Percentiles rank a stretch among this genome's conserved stretches.
Conservation (phyloP, 805 yeast genomes). For the Peterozyma toletana region DNA sequence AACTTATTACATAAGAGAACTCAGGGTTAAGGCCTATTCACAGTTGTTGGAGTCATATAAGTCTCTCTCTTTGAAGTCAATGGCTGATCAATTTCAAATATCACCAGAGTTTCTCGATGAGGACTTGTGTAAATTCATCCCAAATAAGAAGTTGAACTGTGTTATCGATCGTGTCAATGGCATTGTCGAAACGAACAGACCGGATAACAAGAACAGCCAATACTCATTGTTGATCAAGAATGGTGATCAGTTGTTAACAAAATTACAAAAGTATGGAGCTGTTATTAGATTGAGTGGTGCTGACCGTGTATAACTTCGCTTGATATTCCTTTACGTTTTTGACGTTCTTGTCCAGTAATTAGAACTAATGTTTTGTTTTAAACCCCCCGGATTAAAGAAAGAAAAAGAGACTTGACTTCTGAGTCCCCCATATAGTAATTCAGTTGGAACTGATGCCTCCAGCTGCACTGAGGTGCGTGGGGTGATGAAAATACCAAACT, state of each 20-base stretch:
- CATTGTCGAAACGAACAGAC: conserved; percentile 90
- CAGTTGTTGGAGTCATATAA: conserved; percentile 93
- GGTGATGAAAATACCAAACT: too few species aligned
- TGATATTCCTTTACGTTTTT: too few species aligned
- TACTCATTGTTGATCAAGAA: conserved; percentile 83
- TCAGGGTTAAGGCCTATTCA: conserved; percentile 91
- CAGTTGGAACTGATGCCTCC: too few species aligned
- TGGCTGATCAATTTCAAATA: conserved; percentile 95
- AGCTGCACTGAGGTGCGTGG: too few species aligned
- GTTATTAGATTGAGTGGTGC: conserved; percentile 95
- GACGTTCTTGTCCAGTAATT: too few species aligned
- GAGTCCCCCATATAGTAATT: too few species aligned
- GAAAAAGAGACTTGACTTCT: too few species aligned
- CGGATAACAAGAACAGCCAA: conserved; percentile 93
- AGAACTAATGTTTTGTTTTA: too few species aligned
- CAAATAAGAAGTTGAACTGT: conserved; percentile 89
- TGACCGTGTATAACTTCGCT: conserved; percentile 40
- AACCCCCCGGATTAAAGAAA: too few species aligned
- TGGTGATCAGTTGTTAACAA: conserved; percentile 89
- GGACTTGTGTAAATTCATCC: conserved; percentile 85
- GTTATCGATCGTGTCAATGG: conserved; percentile 94
- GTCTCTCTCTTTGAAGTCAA: conserved; percentile 79
- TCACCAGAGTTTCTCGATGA: conserved; percentile 76
- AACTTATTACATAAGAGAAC: conserved; percentile 79
- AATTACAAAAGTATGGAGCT: conserved; percentile 93